Evolutionary conservation across 345 rosid genomes (phyloP).

Genomic region (Noccaea caerulescens): DNA sequence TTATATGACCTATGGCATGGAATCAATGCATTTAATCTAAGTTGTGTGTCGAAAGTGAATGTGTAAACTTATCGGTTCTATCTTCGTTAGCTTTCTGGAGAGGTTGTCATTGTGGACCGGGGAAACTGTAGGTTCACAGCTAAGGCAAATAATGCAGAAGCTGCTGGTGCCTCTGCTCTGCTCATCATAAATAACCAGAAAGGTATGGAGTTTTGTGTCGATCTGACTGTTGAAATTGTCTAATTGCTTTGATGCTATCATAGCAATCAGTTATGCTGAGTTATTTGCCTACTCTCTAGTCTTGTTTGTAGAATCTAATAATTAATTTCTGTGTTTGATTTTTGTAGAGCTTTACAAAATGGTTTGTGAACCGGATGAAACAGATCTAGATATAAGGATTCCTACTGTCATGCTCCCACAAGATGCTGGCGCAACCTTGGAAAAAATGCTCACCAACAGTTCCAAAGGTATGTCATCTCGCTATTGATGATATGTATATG

Average conservation of each 20-base stretch:
- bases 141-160: constrained; percentile 87
- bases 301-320: constrained; percentile 14
- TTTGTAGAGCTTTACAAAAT: constrained; percentile 90
- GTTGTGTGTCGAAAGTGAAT: constrained; percentile 23
- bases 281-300: not conserved
- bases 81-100: constrained; percentile 68
- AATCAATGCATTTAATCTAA: not conserved
- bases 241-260: constrained; percentile 12
- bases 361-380: constrained; percentile 99
- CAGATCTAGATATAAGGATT: constrained; percentile 82
- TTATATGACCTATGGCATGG: not conserved
- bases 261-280: constrained; percentile 10
- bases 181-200: constrained; percentile 88
- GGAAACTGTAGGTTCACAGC: constrained; percentile 87
- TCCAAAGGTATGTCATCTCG: constrained; percentile 57
- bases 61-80: constrained; percentile 16
- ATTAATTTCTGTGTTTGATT: constrained; percentile 16
- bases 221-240: constrained; percentile 10
- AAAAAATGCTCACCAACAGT: constrained; percentile 61
- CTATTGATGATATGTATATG: constrained; percentile 20
- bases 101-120: constrained; percentile 87
- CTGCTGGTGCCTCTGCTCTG: constrained; percentile 91
- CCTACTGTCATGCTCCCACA: constrained; percentile 96
- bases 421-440: constrained; percentile 89
- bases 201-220: constrained; percentile 49